phyloP scores from a whole-genome alignment of 768 basidiomycete genomes.

The Harrya chromipes region DNA sequence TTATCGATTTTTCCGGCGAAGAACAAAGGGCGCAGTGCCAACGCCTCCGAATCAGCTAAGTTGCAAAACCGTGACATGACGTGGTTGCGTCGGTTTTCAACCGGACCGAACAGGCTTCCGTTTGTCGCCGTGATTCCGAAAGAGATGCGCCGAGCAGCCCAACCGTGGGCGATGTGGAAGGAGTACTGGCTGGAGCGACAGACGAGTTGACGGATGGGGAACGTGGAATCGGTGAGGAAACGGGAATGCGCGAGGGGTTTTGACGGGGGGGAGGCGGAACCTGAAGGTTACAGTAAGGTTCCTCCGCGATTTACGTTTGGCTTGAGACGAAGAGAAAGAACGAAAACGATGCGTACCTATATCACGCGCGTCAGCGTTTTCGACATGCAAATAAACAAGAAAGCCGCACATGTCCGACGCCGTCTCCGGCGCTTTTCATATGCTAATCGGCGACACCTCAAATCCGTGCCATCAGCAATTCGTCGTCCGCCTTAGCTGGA shows the following conservation, averaged over 20 bases:
- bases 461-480: too few species aligned
- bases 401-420: constrained; percentile 63
- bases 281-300: constrained; percentile 17
- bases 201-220: constrained; percentile 11
- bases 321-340: constrained; percentile 16
- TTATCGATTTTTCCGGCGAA: constrained; percentile 26
- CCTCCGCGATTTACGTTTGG: constrained; percentile 23
- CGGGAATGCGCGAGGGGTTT: constrained; percentile 38
- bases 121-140: constrained; percentile 49
- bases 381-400: not conserved
- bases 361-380: not conserved
- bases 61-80: too few species aligned
- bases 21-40: constrained; percentile 32
- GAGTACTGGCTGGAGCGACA: constrained; percentile 4
- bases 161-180: constrained; percentile 18
- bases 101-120: constrained; percentile 36
- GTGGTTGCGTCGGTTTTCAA: constrained; percentile 25
- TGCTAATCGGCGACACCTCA: constrained; percentile 48
- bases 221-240: constrained; percentile 27
- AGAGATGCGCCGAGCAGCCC: constrained; percentile 56
- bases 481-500: too few species aligned
- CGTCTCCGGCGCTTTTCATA: constrained; percentile 44
- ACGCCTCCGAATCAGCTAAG: too few species aligned
- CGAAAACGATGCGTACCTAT: constrained; percentile 34
- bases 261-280: constrained; percentile 24